A percentile compares a stretch with the other conserved stretches of the same genome.
Conservation (phyloP, 495 filamentous ascomycete species). For the Penicillium longicatenatum region DNA sequence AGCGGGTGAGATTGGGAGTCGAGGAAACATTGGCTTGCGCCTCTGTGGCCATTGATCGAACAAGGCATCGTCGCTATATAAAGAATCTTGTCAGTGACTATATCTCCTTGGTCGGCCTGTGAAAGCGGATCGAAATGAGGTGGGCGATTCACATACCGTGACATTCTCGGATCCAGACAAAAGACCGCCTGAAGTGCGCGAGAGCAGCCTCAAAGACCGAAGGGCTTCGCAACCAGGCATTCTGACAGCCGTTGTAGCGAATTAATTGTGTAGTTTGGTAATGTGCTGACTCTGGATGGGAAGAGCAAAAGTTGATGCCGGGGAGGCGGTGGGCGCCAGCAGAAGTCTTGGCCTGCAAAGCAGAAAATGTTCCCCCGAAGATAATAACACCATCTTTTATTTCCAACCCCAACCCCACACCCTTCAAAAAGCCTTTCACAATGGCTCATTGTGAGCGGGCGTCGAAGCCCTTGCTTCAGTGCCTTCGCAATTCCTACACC, state of each 20-base stretch:
- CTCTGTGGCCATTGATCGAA: conserved; percentile 82
- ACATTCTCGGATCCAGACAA: conserved; percentile 47
- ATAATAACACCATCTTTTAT: conserved; percentile 28
- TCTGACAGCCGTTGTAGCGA: conserved; percentile 17
- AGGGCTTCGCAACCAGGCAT: conserved; percentile 45
- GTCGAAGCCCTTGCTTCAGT: conserved; percentile 66
- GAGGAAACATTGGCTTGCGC: conserved; percentile 28
- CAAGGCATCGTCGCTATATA: conserved; percentile 52
- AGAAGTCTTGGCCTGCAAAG: conserved; percentile 38
- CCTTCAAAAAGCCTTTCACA: conserved; percentile 27
- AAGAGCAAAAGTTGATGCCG: conserved; percentile 43
- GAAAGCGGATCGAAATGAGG: conserved; percentile 4
- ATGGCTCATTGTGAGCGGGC: conserved; percentile 73
- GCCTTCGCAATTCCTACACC: conserved; percentile 53
- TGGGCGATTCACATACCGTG: conserved; percentile 39
- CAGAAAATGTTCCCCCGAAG: conserved; percentile 45
- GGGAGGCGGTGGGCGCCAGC: conserved; percentile 38
- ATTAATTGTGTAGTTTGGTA: conserved; percentile 13
- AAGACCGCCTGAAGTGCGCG: conserved; percentile 45
- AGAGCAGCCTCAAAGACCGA: conserved; percentile 42
- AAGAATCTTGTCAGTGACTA: conserved; percentile 16
- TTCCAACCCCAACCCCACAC: conserved; percentile 21
- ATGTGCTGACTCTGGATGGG: conserved; percentile 20
- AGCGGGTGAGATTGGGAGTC: conserved; percentile 41
- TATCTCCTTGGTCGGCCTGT: background rate